Base-by-base conservation (phyloP, 768 basidiomycete genomes). In the Panaeolus papilionaceus region DNA sequence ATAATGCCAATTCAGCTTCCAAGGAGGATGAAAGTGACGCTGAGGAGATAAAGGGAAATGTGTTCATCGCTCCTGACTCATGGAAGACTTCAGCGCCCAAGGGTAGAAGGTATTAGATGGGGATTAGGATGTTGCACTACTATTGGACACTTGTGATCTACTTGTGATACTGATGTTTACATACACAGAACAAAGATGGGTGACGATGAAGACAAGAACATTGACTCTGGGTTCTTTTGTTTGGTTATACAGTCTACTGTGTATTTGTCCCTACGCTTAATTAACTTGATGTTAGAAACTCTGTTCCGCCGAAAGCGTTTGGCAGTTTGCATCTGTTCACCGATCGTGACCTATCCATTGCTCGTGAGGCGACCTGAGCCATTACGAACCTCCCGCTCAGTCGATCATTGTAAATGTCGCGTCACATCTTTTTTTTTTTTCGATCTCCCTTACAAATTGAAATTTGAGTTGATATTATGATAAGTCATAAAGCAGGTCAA, bases 51-150 rank as follows among this genome's bases (percentile, higher is more conserved):
- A 11, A 28, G 10, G 54, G 54, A 10, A 58, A 58, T 58, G 54
- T 16, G 16, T 58, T 12, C 7, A 58, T 58, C 10, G 67, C 72
- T 10, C 72, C 72, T 7, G 70, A 70, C 14, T 68, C 72, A 18
- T 73, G 72, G 72, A 70, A 70, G 26, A 71, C 72, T 0, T 49
- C 66, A 9, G 67, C 70, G 2, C 39, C 69, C 4, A 67, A 40
- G 37, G 67, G 68, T 5, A 65, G 61, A 39, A 45, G 6, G n/a
- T 69, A 67, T 54, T 47, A 39, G 26, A 23, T 51, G 20, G 9
- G 49, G 6, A 51, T 23, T 51, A 10, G 20, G 16, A 20, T 33
- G 33, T 33, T 33, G 3, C 33, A 5, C 33, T 33, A 5, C 33
- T 33, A 33, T 33, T 33, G 33, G 33, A 33, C 33, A 33, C 33